Evolutionary conservation across 73 alveolate genomes (phyloP), one percentile per base, ranked within the genome.

Genomic region (Paramecium primaurelia): DNA sequence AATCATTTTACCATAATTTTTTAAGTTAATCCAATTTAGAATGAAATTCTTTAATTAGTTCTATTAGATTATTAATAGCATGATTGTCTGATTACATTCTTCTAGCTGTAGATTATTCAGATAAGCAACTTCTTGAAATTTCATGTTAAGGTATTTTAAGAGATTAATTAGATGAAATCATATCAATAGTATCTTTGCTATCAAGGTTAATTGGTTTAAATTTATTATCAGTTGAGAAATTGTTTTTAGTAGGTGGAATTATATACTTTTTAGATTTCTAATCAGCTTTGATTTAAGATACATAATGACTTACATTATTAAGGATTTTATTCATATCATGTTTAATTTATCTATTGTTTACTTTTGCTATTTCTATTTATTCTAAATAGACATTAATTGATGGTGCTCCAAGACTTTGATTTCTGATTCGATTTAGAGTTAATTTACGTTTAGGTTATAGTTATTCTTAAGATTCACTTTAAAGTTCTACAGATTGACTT

Each of bases 1-100:
- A 14, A 36, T 73, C 59, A 73, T 73, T 73, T 73, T 73, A 37
- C 87, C 87, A 73, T 73, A 73, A 73, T 37, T 73, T 73, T 40
- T 40, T 73, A 10, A 73, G 47, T 36, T 36, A 16, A 37, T 73
- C 87, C 18, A 73, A 32, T 73, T 73, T 73, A 38, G 18, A 30
- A 73, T 73, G 59, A 14, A 73, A 38, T 0, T 73, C 87, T 73
- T 44, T 73, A 20, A 73, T 73, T 1, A 64, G 49, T 6, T 28
- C 84, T 14, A 64, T 64, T 2, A 34, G 26, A 64, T 49, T 49
- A 49, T 49, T 49, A 0, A 49, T 49, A 49, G 60, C 60, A 49
- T 49, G 60, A 49, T 49, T 49, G 1, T 49, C 60, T 16, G 60
- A 49, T 49, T 49, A 9, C 60, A 59, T 18, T 59, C 25, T 59